phyloP scores from a whole-genome alignment of 2,329 filamentous ascomycete species.

The Nannizziopsis barbatae region DNA sequence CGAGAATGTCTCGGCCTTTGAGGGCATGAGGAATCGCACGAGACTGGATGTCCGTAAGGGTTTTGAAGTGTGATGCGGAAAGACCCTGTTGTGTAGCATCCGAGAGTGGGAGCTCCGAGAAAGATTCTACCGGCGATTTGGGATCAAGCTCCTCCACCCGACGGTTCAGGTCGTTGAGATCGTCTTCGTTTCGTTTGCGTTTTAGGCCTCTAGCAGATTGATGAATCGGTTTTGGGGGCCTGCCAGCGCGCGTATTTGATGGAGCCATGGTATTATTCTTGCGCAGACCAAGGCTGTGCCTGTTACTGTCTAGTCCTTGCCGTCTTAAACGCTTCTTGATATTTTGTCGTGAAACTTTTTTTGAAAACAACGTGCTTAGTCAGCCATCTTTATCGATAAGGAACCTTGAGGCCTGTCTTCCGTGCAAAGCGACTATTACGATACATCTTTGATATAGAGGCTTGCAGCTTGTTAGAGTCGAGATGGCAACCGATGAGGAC shows the following conservation, averaged over 20 bases:
- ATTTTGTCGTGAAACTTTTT: slow-evolving; percentile 3
- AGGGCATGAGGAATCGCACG: slow-evolving; percentile 80
- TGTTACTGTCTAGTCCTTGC: background rate
- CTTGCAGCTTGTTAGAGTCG: background rate
- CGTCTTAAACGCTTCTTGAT: background rate
- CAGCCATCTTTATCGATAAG: background rate
- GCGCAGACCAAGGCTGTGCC: background rate
- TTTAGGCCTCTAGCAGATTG: slow-evolving; percentile 29
- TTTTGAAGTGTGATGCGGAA: slow-evolving; percentile 76
- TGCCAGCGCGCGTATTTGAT: slow-evolving; percentile 21
- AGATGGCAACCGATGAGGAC: slow-evolving; percentile 42
- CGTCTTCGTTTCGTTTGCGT: slow-evolving; percentile 38
- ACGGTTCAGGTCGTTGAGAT: slow-evolving; percentile 33
- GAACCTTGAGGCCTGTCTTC: too few species aligned
- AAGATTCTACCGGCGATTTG: slow-evolving; percentile 49
- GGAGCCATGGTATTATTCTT: slow-evolving; percentile 26
- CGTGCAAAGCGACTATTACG: too few species aligned
- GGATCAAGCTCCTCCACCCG: slow-evolving; percentile 37
- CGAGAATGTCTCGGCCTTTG: slow-evolving; percentile 77
- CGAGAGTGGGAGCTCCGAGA: slow-evolving; percentile 77
- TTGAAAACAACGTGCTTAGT: background rate
- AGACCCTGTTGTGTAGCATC: slow-evolving; percentile 67
- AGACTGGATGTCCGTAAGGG: slow-evolving; percentile 81
- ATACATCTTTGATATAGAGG: too few species aligned
- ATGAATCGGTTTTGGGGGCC: slow-evolving; percentile 20